A percentile compares a stretch with the other conserved stretches of the same genome.
Evolutionary conservation across 148 eudicot genomes (phyloP).

Genomic region (Dianthus caryophyllus): DNA sequence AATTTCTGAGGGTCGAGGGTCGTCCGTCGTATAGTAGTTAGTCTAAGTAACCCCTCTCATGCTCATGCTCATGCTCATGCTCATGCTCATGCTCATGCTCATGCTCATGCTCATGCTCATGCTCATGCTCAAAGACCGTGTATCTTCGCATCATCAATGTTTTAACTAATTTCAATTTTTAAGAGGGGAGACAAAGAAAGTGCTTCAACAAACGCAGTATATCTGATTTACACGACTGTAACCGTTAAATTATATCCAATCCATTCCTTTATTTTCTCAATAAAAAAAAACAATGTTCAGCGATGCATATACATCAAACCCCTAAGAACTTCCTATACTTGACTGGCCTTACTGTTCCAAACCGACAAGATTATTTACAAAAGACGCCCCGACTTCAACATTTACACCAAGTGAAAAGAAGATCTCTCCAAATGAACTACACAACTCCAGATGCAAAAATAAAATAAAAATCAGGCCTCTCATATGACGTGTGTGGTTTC

Average conservation of each 20-base stretch:
- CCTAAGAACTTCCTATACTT: not conserved
- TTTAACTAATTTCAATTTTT: not conserved
- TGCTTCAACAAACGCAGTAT: not conserved
- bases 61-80: no score
- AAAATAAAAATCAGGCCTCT: not conserved
- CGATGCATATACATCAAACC: not conserved
- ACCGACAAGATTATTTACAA: slow-evolving; percentile 11
- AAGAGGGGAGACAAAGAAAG: slow-evolving; percentile 2
- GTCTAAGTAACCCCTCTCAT: not conserved
- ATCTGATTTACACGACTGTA: slow-evolving; percentile 13
- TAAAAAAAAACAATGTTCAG: not conserved
- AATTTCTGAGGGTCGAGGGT: no score
- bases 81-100: no score
- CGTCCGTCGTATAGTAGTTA: not conserved
- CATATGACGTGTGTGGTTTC: not conserved
- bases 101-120: no score
- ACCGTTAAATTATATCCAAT: not conserved
- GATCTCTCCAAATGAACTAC: not conserved
- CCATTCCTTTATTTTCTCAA: slow-evolving; percentile 4
- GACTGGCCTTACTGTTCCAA: not conserved
- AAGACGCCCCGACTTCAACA: not conserved
- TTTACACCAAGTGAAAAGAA: slow-evolving; percentile 2
- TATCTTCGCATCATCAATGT: no score
- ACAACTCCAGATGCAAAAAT: not conserved
- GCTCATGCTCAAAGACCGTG: no score